These are phyloP conservation scores for Carallia brachiata DNA, from an alignment of 345 rosid species.

Conservation along the genomic window DNA sequence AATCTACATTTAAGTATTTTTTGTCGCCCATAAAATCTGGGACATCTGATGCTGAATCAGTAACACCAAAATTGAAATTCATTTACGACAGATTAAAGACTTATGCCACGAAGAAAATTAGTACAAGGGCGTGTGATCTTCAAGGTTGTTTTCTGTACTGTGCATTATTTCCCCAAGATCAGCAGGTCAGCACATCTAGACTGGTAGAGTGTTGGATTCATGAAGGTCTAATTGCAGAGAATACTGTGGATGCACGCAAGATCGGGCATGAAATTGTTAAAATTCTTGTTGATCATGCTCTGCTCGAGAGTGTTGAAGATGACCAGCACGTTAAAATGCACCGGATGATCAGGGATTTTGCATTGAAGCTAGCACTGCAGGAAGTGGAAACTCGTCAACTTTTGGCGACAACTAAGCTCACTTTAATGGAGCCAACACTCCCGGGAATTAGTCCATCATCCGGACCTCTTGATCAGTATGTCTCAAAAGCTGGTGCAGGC, in stretches of 20 bases:
- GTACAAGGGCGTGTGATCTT: background rate
- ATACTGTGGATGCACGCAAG: conserved; percentile 5
- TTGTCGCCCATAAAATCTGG: conserved; percentile 4
- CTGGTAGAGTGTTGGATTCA: conserved; percentile 8
- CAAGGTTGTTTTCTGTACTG: conserved; percentile 11
- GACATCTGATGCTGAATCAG: background rate
- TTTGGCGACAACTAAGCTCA: background rate
- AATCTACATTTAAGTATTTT: background rate
- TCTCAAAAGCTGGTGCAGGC: conserved; percentile 15
- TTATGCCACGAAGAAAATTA: background rate
- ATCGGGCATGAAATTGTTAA: conserved; percentile 10
- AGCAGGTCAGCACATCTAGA: background rate
- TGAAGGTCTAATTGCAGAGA: conserved; percentile 17
- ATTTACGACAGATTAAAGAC: conserved; percentile 9
- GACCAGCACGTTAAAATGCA: conserved; percentile 14
- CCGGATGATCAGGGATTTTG: conserved; percentile 14
- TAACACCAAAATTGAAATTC: conserved; percentile 4
- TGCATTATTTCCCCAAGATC: conserved; percentile 9
- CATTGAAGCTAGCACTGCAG: background rate
- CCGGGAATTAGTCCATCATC: conserved; percentile 2
- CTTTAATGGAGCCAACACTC: background rate
- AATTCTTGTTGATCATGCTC: conserved; percentile 1
- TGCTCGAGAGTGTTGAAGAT: conserved; percentile 4
- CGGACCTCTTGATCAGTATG: background rate
- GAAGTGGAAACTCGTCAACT: background rate